Evolutionary conservation across 345 rosid genomes (phyloP), one percentile per base, ranked within the genome.

Genomic region (Citrus trifoliata): DNA sequence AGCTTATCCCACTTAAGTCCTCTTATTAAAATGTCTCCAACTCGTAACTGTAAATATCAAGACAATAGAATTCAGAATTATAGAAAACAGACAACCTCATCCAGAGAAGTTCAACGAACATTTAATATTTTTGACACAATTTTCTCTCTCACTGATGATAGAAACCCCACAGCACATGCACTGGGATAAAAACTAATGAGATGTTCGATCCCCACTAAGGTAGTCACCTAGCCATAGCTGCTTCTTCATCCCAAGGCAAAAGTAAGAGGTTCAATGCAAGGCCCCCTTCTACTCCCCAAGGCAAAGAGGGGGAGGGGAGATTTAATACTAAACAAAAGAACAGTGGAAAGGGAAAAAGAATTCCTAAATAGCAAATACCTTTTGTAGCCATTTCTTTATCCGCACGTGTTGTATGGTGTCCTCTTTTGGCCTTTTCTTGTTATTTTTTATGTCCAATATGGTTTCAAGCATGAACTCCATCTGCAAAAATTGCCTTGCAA

Each of bases 401-500:
- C 95, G 85, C 7, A 93, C 87, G 76, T 90, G 91, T 55, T 86
- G 93, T 42, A 81, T 78, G 0, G 89, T 81, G 76, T 95, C 99
- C 82, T 94, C 97, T 80, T 84, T 91, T 8, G 92, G 78, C 86
- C 86, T 92, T 85, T 83, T 85, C 84, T 90, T 95, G 84, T 95
- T 95, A 88, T 95, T 95, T 88, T 95, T 95, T 59, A 95, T 93
- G 70, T 95, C 97, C 32, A 88, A 83, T 81, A 95, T 92, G 73
- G 92, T 94, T 86, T 94, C 97, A 69, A 95, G 97, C 98, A 95
- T 91, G 82, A 90, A 91, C 82, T 92, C 99, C 98, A 92, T 95
- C 99, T 95, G 86, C 74, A 80, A 61, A 69, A 79, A 67, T 16
- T 73, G 73, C 75, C 63, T 76, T 40, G 40, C 42, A 78, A 64